A percentile compares a stretch with the other conserved stretches of the same genome.
Conservation (phyloP, 75 land plant genomes). For the Cupressus sempervirens region DNA sequence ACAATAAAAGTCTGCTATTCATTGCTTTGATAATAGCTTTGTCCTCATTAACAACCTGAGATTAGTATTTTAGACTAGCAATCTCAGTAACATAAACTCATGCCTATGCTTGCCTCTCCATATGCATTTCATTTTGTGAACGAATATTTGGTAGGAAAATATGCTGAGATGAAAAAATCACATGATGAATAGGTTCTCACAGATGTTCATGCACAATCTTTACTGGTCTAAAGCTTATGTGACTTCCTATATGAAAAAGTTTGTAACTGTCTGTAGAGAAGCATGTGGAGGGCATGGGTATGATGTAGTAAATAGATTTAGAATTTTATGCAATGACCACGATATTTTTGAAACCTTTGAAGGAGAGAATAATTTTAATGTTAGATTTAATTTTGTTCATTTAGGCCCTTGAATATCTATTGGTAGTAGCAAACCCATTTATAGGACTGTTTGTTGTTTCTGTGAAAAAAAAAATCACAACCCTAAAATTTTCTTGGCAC, state of each 20-base stretch:
- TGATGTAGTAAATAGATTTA: conserved; percentile 94
- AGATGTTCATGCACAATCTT: conserved; percentile 95
- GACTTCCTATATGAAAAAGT: conserved; percentile 85
- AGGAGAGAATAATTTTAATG: conserved; percentile 98
- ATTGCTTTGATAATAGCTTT: conserved; percentile 86
- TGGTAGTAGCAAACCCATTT: neutral
- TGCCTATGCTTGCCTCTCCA: conserved; percentile 95
- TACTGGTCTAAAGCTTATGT: conserved; percentile 93
- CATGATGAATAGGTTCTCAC: conserved; percentile 78
- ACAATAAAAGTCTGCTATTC: conserved; percentile 90
- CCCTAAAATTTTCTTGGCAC: no score
- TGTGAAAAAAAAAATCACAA: no score
- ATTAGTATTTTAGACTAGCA: conserved; percentile 91
- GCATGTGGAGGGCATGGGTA: conserved; percentile 99
- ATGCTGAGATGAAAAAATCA: conserved; percentile 88
- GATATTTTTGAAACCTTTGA: conserved; percentile 98
- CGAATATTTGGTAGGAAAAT: conserved; percentile 60
- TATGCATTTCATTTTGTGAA: conserved; percentile 96
- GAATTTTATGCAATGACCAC: conserved; percentile 86
- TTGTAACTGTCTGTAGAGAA: conserved; percentile 81
- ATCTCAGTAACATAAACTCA: conserved; percentile 92
- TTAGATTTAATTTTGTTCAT: conserved; percentile 7
- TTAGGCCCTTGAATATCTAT: neutral
- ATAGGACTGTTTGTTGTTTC: neutral
- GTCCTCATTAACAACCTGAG: conserved; percentile 92